A percentile compares a stretch with the other conserved stretches of the same genome.
Conservation (phyloP, 2,329 filamentous ascomycete species). For the Aspergillus ruber region DNA sequence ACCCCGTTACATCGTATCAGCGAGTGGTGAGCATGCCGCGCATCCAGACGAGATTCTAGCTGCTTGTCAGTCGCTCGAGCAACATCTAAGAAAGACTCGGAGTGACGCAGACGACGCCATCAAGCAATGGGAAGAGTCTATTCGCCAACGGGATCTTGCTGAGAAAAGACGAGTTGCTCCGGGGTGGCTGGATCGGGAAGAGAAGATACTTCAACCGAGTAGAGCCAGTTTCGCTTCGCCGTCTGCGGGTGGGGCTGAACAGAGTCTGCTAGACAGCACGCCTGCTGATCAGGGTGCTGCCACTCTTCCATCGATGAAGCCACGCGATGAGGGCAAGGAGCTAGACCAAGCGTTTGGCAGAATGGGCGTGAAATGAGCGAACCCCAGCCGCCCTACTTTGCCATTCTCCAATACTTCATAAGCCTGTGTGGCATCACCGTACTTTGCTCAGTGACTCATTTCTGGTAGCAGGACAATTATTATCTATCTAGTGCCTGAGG, state of each 20-base stretch:
- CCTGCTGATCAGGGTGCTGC: slow-evolving; percentile 26
- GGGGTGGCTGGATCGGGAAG: slow-evolving; percentile 58
- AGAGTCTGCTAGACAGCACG: slow-evolving; percentile 34
- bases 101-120: slow-evolving; percentile 62
- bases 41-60: slow-evolving; percentile 80
- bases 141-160: slow-evolving; percentile 52
- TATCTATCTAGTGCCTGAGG: no score
- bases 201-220: slow-evolving; percentile 53
- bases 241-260: slow-evolving; percentile 10
- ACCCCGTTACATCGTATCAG: slow-evolving; percentile 70
- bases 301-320: slow-evolving; percentile 34
- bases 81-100: slow-evolving; percentile 65
- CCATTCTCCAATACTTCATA: no score
- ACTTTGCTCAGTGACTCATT: no score
- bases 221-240: slow-evolving; percentile 11
- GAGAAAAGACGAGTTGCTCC: slow-evolving; percentile 60
- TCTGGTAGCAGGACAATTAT: no score
- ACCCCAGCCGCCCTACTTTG: not conserved
- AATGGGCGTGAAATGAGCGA: slow-evolving; percentile 38
- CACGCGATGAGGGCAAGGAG: slow-evolving; percentile 45
- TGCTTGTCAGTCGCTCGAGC: slow-evolving; percentile 71
- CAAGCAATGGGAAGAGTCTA: slow-evolving; percentile 60
- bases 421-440: no score
- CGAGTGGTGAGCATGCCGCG: slow-evolving; percentile 70
- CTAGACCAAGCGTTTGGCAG: slow-evolving; percentile 49